Base-by-base conservation (phyloP, 164 flowering plant species). In the Echeveria elegans region DNA sequence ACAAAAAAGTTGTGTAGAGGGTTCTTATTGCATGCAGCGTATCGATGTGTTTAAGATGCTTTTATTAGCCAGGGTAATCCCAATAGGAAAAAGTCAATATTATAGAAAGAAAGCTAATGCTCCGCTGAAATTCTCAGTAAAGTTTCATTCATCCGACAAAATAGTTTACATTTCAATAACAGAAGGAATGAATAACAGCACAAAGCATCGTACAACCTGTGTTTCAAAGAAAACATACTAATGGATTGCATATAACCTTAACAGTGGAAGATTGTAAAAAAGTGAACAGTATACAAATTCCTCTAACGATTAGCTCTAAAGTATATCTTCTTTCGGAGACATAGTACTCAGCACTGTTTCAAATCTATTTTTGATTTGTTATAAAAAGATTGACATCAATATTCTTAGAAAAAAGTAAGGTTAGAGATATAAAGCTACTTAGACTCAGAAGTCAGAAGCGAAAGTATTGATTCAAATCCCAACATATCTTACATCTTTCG, bases 401-500 rank as follows among this genome's bases (percentile, higher is more conserved):
- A 40, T 8, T 40, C 45, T 9, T 40, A 8, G 30, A 67, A 56
- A 53, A 11, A 26, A 24, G 31, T 21, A 24, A 8, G 14, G 10
- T 21, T 2, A 12, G 36, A 7, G 4, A n/a, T 19, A 11, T 21
- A 67, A 18, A 53, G 28, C 32, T 28, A 38, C 15, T 5, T 53
- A n/a, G 23, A 8, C 31, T 34, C 7, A 7, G 32, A 50, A 24
- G n/a, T 11, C 21, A 66, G 48, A 14, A 64, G 15, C 38, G 9
- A 36, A 36, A 36, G 38, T 36, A 36, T 15, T 8, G 38, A 41
- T 21, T 34, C 40, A 15, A 24, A 52, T 9, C 24, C 64, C 4
- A 53, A 9, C 67, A 26, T 59, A 23, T 40, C 96, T 88, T 88
- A 92, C 98, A 92, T 50, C 73, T 68, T 83, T 0, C 77, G 77